Percentiles rank a stretch among this genome's conserved stretches.
Conservation (phyloP, 805 yeast genomes). For the Candida sakaeoensis region DNA sequence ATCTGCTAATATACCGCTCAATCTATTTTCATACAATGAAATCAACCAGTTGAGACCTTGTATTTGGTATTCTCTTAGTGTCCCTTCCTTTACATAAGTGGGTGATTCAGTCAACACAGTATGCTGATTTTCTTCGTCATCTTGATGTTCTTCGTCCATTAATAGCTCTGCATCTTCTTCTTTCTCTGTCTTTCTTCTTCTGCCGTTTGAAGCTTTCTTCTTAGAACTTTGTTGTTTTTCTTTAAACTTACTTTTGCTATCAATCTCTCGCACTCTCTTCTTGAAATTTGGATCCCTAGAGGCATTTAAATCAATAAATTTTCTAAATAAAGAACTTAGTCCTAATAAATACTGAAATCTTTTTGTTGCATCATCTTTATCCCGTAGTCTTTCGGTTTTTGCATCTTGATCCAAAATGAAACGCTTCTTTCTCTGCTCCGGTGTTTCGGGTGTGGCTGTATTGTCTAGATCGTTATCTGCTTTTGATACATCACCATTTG, state of each 20-base stretch:
- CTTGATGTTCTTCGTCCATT: conserved; percentile 66
- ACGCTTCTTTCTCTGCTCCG: conserved; percentile 40
- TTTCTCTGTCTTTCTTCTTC: conserved; percentile 85
- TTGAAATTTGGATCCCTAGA: conserved; percentile 55
- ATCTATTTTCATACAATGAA: conserved; percentile 77
- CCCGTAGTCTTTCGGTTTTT: conserved; percentile 24
- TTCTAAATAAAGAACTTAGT: conserved; percentile 61
- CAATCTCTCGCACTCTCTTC: conserved; percentile 55
- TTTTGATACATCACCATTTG: conserved; percentile 1
- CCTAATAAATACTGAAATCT: conserved; percentile 66
- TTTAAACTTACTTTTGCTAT: conserved; percentile 42
- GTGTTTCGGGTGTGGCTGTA: conserved; percentile 10
- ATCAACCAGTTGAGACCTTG: conserved; percentile 96
- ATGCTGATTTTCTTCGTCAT: conserved; percentile 46
- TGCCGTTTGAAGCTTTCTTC: conserved; percentile 16
- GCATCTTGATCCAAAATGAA: conserved; percentile 54
- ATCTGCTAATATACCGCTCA: conserved; percentile 93
- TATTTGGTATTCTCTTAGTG: conserved; percentile 83
- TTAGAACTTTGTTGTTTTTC: conserved; percentile 15
- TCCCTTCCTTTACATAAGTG: conserved; percentile 64
- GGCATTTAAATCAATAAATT: conserved; percentile 65
- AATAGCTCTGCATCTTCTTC: conserved; percentile 94
- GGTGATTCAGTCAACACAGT: conserved; percentile 88
- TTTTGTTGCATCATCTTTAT: conserved; percentile 57
- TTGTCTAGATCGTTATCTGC: neutral